Evolutionary conservation across 345 rosid species (phyloP).

Genomic region (Sisymbrium altissimum): DNA sequence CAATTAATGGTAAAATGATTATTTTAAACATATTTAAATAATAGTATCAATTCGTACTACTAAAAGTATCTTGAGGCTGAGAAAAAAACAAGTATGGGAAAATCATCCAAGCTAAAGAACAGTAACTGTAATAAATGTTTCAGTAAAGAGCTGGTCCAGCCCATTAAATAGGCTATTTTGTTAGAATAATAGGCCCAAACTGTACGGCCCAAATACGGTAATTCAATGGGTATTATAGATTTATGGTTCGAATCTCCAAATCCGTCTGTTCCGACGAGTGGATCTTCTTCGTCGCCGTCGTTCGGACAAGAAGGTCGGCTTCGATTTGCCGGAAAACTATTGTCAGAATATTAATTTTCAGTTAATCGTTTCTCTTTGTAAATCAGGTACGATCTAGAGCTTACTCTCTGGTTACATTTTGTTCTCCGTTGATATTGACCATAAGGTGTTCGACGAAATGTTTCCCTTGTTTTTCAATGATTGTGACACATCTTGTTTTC

Average conservation of each 20-base stretch:
- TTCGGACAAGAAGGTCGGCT: neutral
- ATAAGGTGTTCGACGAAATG: slow-evolving; percentile 27
- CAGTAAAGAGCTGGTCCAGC: neutral
- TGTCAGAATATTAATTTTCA: neutral
- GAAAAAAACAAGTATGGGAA: too few relatives aligned
- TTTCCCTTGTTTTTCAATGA: too few relatives aligned
- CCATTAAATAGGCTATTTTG: neutral
- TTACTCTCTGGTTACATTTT: too few relatives aligned
- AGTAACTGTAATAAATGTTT: neutral
- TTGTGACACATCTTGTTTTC: too few relatives aligned
- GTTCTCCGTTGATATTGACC: slow-evolving; percentile 1
- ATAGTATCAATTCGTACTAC: too few relatives aligned
- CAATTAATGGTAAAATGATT: too few relatives aligned
- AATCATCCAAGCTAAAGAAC: neutral
- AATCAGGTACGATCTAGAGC: neutral
- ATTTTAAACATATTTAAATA: too few relatives aligned
- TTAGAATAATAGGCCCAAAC: neutral
- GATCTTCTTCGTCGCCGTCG: slow-evolving; percentile 2
- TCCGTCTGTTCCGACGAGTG: neutral
- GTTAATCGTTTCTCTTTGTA: neutral
- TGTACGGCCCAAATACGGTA: neutral
- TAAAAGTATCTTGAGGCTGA: too few relatives aligned
- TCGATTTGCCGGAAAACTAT: neutral
- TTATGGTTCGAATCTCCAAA: neutral
- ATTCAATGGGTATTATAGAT: neutral